A percentile compares a stretch with the other conserved stretches of the same genome.
phyloP scores from a whole-genome alignment of 2,329 filamentous ascomycete species.

The Thermomyces lanuginosus region DNA sequence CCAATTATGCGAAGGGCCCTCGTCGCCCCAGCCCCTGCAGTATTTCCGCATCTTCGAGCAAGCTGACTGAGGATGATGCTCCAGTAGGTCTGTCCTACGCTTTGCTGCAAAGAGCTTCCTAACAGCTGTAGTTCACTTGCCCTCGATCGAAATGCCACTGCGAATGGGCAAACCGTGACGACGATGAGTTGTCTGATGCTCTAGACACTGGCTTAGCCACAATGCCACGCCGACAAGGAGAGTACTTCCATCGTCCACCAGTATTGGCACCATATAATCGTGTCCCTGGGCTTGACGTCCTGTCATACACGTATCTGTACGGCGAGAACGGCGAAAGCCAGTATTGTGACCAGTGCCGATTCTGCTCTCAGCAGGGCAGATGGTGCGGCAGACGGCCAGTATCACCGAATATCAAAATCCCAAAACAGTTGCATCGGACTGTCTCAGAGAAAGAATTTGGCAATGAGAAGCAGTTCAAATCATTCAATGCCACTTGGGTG shows the following conservation, averaged over 20 bases:
- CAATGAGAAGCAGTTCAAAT: conserved; percentile 4
- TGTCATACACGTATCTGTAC: conserved; percentile 5
- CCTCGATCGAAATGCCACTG: conserved; percentile 4
- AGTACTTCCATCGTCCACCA: conserved; percentile 18
- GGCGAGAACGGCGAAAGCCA: conserved; percentile 4
- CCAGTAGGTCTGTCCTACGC: conserved; percentile 1
- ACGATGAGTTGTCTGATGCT: too few species aligned
- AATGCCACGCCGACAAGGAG: conserved; percentile 16
- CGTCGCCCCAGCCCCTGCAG: conserved; percentile 3
- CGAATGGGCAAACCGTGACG: conserved; percentile 4
- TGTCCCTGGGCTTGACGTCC: conserved; percentile 4
- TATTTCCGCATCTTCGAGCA: conserved; percentile 4
- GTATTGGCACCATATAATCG: conserved; percentile 13
- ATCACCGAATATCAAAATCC: conserved; percentile 1
- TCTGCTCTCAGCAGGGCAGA: conserved; percentile 4
- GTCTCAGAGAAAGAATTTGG: conserved; percentile 2
- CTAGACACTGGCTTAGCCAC: too few species aligned
- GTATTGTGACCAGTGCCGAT: conserved; percentile 7
- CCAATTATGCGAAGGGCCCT: neutral
- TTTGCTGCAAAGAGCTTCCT: too few species aligned
- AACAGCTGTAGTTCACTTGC: conserved; percentile 4
- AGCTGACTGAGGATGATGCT: conserved; percentile 4
- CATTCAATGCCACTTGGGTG: conserved; percentile 6
- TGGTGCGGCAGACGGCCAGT: conserved; percentile 6
- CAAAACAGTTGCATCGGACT: conserved; percentile 2